These are phyloP conservation scores for Phytopythium mirpurense DNA, from an alignment of 352 stramenopile genomes.

Conservation along the genomic window DNA sequence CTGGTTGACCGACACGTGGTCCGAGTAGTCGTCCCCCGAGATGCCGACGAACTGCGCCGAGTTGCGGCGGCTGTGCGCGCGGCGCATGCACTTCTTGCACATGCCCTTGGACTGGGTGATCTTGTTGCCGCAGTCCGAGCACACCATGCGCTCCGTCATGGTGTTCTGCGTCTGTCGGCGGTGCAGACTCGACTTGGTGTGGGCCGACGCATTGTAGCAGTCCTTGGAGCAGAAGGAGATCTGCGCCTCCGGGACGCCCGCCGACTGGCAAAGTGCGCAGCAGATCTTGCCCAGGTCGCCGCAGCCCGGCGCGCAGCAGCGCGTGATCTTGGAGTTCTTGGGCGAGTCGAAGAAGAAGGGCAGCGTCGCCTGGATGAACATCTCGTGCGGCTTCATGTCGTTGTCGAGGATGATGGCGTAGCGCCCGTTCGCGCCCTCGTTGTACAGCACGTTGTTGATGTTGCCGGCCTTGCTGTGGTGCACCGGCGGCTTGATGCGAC, in stretches of 20 bases:
- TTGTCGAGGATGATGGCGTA: conserved; percentile 80
- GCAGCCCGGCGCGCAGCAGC: conserved; percentile 53
- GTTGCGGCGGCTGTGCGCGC: conserved; percentile 20
- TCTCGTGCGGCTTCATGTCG: conserved; percentile 78
- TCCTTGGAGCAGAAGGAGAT: conserved; percentile 81
- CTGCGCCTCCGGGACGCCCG: conserved; percentile 52
- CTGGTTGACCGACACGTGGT: conserved; percentile 66
- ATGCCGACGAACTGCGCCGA: conserved; percentile 47
- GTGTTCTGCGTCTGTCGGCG: conserved; percentile 69
- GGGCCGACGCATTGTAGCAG: conserved; percentile 64
- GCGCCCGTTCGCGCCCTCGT: conserved; percentile 59
- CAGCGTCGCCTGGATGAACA: conserved; percentile 67
- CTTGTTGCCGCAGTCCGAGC: conserved; percentile 51
- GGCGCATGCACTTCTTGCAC: conserved; percentile 57
- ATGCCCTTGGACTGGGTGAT: conserved; percentile 64
- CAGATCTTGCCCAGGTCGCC: conserved; percentile 73
- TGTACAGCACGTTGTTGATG: conserved; percentile 83
- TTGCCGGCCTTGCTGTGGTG: conserved; percentile 79
- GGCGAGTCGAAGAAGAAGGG: conserved; percentile 70
- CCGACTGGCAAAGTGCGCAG: conserved; percentile 57
- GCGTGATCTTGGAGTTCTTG: conserved; percentile 61
- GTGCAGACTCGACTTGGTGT: conserved; percentile 60
- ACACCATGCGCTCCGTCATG: conserved; percentile 56
- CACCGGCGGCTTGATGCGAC: conserved; percentile 60
- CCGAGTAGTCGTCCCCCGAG: conserved; percentile 58